These are phyloP conservation scores for Cordyceps farinosa DNA, from an alignment of 2,329 filamentous ascomycete species.

Conservation along the genomic window DNA sequence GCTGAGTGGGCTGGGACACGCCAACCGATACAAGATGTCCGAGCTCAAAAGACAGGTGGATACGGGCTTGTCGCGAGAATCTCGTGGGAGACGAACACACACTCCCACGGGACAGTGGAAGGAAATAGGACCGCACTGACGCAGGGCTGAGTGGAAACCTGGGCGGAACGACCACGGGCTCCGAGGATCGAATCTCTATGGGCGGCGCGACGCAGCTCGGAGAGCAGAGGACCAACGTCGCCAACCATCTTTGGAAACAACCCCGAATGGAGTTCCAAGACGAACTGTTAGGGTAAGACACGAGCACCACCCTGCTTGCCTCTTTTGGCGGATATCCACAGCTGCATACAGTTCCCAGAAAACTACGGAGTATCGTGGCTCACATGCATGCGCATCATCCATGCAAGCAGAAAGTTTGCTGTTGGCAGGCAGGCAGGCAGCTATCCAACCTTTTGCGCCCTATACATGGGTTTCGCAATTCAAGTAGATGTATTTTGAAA, in stretches of 20 bases:
- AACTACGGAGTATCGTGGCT: not conserved
- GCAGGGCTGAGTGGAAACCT: constrained; percentile 9
- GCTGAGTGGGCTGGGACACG: not conserved
- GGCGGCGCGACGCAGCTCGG: not conserved
- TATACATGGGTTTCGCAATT: not conserved
- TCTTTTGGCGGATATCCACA: not conserved
- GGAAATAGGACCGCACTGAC: constrained; percentile 8
- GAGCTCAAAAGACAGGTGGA: constrained; percentile 7
- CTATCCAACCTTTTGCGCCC: not conserved
- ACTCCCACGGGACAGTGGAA: not conserved
- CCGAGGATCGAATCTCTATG: not conserved
- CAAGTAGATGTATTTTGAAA: not conserved
- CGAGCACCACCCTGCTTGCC: not conserved
- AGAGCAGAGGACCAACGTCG: not conserved
- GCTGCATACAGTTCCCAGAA: not conserved
- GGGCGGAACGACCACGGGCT: not conserved
- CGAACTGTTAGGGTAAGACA: not conserved
- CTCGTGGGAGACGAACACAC: not conserved
- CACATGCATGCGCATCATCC: not conserved
- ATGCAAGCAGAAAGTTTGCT: not conserved
- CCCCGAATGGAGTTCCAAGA: not conserved
- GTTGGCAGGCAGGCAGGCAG: not conserved
- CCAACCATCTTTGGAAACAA: not conserved
- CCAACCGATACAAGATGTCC: constrained; percentile 1
- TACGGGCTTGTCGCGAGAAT: not conserved